A percentile compares a stretch with the other conserved stretches of the same genome.
Conservation (phyloP, 2,329 filamentous ascomycete genomes). For the Blumeriella jaapii region DNA sequence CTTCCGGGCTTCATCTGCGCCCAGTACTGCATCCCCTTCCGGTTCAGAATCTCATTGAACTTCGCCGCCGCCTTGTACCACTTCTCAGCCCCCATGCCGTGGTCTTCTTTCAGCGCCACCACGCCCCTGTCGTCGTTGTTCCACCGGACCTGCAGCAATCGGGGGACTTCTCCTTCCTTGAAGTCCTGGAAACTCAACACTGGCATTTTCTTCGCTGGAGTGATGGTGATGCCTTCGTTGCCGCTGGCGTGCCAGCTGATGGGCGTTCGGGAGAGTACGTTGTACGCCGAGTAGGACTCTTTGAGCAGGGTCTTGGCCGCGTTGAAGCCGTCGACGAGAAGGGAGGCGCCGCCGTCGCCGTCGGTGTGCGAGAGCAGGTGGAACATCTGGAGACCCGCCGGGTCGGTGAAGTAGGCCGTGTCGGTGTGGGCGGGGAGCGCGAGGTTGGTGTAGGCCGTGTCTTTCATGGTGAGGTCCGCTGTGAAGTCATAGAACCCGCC, state of each 20-base stretch:
- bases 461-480: conserved; percentile 74
- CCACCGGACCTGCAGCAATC: conserved; percentile 65
- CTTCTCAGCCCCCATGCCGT: conserved; percentile 14
- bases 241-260: conserved; percentile 78
- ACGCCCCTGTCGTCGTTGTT: conserved; percentile 84
- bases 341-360: conserved; percentile 58
- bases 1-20: conserved; percentile 70
- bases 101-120: conserved; percentile 5
- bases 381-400: conserved; percentile 82
- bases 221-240: conserved; percentile 71
- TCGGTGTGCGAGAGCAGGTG: conserved; percentile 74
- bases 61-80: conserved; percentile 77
- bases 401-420: conserved; percentile 91
- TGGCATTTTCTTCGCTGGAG: conserved; percentile 57
- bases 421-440: conserved; percentile 81
- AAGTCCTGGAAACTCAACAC: conserved; percentile 52
- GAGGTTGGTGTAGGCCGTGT: conserved; percentile 84
- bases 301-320: conserved; percentile 49
- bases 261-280: conserved; percentile 41
- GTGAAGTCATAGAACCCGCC: conserved; percentile 77
- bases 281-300: conserved; percentile 44
- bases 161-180: conserved; percentile 29
- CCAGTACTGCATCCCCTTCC: conserved; percentile 59
- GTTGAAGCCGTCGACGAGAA: conserved; percentile 79
- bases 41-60: conserved; percentile 59